A percentile compares a stretch with the other conserved stretches of the same genome.
These are phyloP conservation scores for Panellus pusillus DNA, from an alignment of 768 basidiomycete species.

Conservation along the genomic window DNA sequence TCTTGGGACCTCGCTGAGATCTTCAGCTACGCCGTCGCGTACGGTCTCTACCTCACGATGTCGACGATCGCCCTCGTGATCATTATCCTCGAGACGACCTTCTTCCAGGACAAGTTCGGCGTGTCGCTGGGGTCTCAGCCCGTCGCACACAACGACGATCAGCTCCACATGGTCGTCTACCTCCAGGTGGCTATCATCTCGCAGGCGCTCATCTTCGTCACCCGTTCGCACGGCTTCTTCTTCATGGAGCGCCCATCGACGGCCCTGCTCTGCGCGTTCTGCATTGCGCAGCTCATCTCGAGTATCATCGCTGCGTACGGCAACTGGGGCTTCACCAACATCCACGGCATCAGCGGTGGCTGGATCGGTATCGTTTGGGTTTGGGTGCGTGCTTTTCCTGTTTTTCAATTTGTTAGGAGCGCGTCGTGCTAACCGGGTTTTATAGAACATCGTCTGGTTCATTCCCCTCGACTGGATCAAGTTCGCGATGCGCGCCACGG, in stretches of 20 bases:
- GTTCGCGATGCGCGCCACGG: constrained; percentile 92
- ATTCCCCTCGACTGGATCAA: constrained; percentile 93
- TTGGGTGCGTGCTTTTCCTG: constrained; percentile 61
- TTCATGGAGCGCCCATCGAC: constrained; percentile 94
- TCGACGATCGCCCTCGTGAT: constrained; percentile 88
- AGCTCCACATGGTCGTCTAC: constrained; percentile 89
- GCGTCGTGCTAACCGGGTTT: constrained; percentile 21
- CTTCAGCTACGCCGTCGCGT: constrained; percentile 92
- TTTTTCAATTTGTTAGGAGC: neutral
- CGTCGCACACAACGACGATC: constrained; percentile 59
- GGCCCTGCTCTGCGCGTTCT: constrained; percentile 89
- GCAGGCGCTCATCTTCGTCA: constrained; percentile 96
- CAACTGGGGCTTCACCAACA: constrained; percentile 92
- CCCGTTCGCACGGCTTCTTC: constrained; percentile 93
- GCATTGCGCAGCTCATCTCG: constrained; percentile 89
- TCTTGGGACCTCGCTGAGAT: constrained; percentile 97
- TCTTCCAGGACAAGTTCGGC: constrained; percentile 87
- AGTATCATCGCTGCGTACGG: constrained; percentile 94
- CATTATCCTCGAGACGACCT: constrained; percentile 82
- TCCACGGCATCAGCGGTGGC: constrained; percentile 77
- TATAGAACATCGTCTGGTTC: constrained; percentile 94
- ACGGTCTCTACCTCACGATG: constrained; percentile 88
- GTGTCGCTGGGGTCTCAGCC: constrained; percentile 51
- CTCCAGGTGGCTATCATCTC: constrained; percentile 99
- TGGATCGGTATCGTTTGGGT: constrained; percentile 99